Percentiles rank a stretch among this genome's conserved stretches.
Evolutionary conservation across 1,284 basidiomycete genomes (phyloP).

Genomic region (Dichomitus squalens): DNA sequence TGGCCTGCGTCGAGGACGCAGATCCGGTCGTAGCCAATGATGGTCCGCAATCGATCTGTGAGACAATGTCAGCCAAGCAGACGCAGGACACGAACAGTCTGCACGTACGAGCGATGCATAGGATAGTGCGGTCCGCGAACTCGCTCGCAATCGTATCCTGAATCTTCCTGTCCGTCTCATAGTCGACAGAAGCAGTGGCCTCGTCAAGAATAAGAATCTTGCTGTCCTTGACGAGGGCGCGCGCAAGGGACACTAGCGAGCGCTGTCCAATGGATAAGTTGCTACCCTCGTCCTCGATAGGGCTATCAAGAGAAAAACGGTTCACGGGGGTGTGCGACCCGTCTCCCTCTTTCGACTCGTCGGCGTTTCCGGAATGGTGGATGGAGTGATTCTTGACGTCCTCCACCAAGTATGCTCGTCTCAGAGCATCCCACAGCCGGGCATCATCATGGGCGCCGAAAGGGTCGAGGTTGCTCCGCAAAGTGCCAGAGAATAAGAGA

Average conservation of each 20-base stretch:
- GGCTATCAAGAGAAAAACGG: conserved; percentile 75
- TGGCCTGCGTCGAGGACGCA: conserved; percentile 75
- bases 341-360: conserved; percentile 23
- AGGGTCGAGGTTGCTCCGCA: conserved; percentile 83
- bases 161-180: conserved; percentile 83
- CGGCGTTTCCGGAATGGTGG: conserved; percentile 5
- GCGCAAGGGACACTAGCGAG: conserved; percentile 79
- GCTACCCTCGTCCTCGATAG: conserved; percentile 83
- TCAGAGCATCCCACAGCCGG: conserved; percentile 80
- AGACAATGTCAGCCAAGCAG: neutral
- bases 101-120: conserved; percentile 76
- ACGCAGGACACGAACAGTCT: neutral
- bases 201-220: conserved; percentile 82
- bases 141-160: conserved; percentile 86
- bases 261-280: conserved; percentile 64
- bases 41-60: conserved; percentile 72
- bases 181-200: conserved; percentile 78
- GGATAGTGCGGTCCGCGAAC: conserved; percentile 78
- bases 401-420: conserved; percentile 77
- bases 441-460: conserved; percentile 80
- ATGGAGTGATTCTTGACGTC: conserved; percentile 26
- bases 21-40: conserved; percentile 75
- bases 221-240: conserved; percentile 79
- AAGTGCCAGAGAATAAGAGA: conserved; percentile 61
- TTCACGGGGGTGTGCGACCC: conserved; percentile 23